A percentile compares a stretch with the other conserved stretches of the same genome.
Evolutionary conservation across 139 green algal species (phyloP).

Genomic region (Chloropicon primus): DNA sequence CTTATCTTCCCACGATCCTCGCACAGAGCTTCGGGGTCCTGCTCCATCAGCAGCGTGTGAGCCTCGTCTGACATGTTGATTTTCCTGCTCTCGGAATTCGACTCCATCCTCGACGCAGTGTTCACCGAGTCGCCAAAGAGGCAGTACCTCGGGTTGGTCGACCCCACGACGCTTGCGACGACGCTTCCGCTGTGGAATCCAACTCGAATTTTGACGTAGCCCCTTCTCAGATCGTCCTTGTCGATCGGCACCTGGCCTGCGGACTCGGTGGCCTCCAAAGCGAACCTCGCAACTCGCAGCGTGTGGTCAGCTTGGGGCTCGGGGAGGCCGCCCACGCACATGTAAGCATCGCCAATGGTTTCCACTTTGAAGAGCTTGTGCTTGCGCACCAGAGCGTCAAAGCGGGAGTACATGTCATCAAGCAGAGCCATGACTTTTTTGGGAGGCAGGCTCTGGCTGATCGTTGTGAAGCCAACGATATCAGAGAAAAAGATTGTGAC

Average conservation of each 20-base stretch:
- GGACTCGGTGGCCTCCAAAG: conserved; percentile 1
- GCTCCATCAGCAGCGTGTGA: not conserved
- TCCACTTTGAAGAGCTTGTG: conserved; percentile 1
- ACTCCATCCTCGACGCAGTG: not conserved
- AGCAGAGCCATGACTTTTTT: not conserved
- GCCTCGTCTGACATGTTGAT: not conserved
- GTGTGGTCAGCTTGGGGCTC: not conserved
- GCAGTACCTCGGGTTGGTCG: not conserved
- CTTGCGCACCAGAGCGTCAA: not conserved
- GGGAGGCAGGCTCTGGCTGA: not conserved
- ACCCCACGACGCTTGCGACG: not conserved
- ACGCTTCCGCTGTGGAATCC: not conserved
- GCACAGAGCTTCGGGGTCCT: not conserved
- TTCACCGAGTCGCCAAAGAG: conserved; percentile 4
- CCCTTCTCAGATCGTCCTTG: not conserved
- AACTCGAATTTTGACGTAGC: not conserved
- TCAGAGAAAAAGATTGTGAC: conserved; percentile 1
- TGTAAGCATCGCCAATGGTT: conserved; percentile 1
- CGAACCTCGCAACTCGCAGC: conserved; percentile 1
- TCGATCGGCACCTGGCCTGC: not conserved
- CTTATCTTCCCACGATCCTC: not conserved
- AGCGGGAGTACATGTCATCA: not conserved
- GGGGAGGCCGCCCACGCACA: not conserved
- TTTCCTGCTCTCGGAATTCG: not conserved
- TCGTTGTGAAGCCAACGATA: not conserved